Conservation (phyloP, 495 filamentous ascomycete genomes). For the Hyphodiscus hymeniophilus region DNA sequence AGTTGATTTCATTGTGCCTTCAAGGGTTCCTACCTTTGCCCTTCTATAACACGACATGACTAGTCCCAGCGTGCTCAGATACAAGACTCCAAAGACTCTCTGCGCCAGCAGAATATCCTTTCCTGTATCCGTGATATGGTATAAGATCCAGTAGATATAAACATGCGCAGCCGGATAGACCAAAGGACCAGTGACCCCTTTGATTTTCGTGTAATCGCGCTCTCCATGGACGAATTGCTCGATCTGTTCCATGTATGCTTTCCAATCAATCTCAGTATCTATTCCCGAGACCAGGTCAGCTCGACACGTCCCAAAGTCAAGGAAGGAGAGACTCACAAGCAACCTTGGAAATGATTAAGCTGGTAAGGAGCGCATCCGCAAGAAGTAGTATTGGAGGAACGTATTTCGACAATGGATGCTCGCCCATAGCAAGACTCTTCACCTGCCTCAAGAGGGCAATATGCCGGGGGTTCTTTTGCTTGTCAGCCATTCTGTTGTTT, state of each 20-base stretch:
- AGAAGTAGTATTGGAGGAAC: slow-evolving; percentile 53
- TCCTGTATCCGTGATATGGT: slow-evolving; percentile 69
- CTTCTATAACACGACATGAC: slow-evolving; percentile 77
- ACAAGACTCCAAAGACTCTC: slow-evolving; percentile 67
- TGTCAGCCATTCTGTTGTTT: slow-evolving; percentile 2
- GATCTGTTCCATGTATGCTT: slow-evolving; percentile 92
- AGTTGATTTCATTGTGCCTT: background rate
- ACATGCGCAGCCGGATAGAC: slow-evolving; percentile 94
- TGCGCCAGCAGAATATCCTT: slow-evolving; percentile 72
- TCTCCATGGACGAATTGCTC: slow-evolving; percentile 72
- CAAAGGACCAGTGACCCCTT: slow-evolving; percentile 83
- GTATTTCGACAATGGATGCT: slow-evolving; percentile 16
- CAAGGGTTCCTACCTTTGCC: slow-evolving; percentile 44
- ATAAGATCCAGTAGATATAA: slow-evolving; percentile 77
- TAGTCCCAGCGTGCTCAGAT: slow-evolving; percentile 62
- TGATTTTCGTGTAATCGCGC: slow-evolving; percentile 77
- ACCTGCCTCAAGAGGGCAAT: slow-evolving; percentile 6
- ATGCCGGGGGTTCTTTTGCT: background rate
- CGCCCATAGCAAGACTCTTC: slow-evolving; percentile 12
- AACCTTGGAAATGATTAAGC: slow-evolving; percentile 71
- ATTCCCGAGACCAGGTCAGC: slow-evolving; percentile 2
- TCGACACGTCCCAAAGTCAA: background rate
- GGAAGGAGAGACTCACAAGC: slow-evolving; percentile 55
- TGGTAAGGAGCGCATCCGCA: slow-evolving; percentile 66
- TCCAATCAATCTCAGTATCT: slow-evolving; percentile 99